Conservation (phyloP, 2,329 filamentous ascomycete species). For the Aspergillus clavatus region DNA sequence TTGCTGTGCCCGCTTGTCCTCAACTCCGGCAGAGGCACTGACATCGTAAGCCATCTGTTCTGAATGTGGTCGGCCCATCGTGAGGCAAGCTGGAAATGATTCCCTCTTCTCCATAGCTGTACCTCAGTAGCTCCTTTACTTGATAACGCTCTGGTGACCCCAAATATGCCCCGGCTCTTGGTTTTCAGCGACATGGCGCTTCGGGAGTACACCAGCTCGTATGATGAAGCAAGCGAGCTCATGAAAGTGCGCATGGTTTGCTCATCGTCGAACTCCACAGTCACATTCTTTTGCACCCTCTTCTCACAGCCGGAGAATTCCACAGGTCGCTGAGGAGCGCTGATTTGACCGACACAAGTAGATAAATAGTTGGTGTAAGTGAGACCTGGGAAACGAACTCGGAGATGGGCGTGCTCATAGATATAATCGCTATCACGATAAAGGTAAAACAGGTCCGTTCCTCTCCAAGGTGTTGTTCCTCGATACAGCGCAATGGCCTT, state of each 20-base stretch:
- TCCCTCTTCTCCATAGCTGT: constrained; percentile 27
- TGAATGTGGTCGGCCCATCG: constrained; percentile 25
- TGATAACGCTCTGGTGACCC: constrained; percentile 15
- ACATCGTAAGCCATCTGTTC: constrained; percentile 28
- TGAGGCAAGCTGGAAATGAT: constrained; percentile 19
- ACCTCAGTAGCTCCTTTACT: constrained; percentile 25
- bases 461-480: constrained; percentile 20
- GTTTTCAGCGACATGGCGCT: constrained; percentile 22
- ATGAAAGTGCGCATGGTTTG: constrained; percentile 20
- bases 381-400: constrained; percentile 24
- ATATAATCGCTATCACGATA: constrained; percentile 27
- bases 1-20: constrained; percentile 18
- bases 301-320: constrained; percentile 30
- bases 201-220: constrained; percentile 27
- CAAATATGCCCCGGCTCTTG: constrained; percentile 21
- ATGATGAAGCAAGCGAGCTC: constrained; percentile 22
- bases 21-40: constrained; percentile 12
- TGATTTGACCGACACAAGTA: constrained; percentile 28
- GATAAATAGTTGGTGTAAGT: constrained; percentile 29
- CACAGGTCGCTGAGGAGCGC: constrained; percentile 18
- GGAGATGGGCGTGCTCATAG: constrained; percentile 20
- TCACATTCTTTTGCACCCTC: constrained; percentile 9
- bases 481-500: constrained; percentile 24
- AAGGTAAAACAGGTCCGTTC: constrained; percentile 25
- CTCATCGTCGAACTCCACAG: constrained; percentile 21